phyloP scores from a whole-genome alignment of 768 basidiomycete genomes.

The Nevesoporus exiguus region DNA sequence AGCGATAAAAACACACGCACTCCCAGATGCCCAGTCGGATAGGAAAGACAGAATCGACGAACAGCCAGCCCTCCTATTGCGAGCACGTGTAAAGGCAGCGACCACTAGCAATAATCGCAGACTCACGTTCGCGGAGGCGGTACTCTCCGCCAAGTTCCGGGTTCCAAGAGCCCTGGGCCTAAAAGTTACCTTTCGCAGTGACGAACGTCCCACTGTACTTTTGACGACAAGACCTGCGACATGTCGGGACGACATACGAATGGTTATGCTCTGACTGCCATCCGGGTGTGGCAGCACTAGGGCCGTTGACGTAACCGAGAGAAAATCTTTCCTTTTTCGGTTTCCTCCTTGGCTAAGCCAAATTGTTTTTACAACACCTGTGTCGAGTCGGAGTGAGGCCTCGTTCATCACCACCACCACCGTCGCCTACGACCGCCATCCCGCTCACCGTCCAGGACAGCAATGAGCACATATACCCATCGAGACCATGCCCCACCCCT shows the following conservation, averaged over 20 bases:
- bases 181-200: slow-evolving; percentile 2
- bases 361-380: slow-evolving; percentile 21
- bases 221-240: slow-evolving; percentile 1
- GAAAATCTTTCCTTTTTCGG: slow-evolving; percentile 12
- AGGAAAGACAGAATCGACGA: slow-evolving; percentile 77
- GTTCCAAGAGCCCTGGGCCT: neutral
- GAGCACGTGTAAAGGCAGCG: slow-evolving; percentile 1
- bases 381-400: slow-evolving; percentile 12
- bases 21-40: slow-evolving; percentile 69
- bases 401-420: slow-evolving; percentile 21
- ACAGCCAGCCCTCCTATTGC: slow-evolving; percentile 57
- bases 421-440: slow-evolving; percentile 18
- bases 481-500: slow-evolving; percentile 34
- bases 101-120: slow-evolving; percentile 10
- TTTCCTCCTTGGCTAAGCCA: slow-evolving; percentile 8
- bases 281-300: neutral
- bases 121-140: slow-evolving; percentile 19
- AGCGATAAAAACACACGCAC: slow-evolving; percentile 39
- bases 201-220: neutral
- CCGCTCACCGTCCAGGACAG: slow-evolving; percentile 16
- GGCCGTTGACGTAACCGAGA: slow-evolving; percentile 1
- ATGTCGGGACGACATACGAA: slow-evolving; percentile 19
- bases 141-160: slow-evolving; percentile 11
- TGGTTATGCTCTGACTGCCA: neutral
- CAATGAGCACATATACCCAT: slow-evolving; percentile 31